A percentile compares a stretch with the other conserved stretches of the same genome.
These are phyloP conservation scores for Skeletonema marinoi DNA, from an alignment of 108 stramenopile species.

Conservation along the genomic window DNA sequence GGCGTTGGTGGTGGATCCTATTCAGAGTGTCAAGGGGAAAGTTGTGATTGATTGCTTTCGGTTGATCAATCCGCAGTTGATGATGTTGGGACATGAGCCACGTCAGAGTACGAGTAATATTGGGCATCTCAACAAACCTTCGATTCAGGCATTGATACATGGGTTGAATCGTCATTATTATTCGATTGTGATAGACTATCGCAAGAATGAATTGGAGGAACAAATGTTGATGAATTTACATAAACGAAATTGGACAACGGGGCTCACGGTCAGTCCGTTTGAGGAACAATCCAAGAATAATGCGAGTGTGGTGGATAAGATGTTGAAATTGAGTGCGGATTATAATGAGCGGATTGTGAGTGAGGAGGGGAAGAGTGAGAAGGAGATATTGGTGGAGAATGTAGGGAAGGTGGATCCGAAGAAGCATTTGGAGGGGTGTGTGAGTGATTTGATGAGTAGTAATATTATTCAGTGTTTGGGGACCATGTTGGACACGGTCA, in stretches of 20 bases:
- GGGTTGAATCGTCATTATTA: constrained; percentile 99
- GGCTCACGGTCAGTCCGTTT: constrained; percentile 84
- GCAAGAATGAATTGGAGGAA: constrained; percentile 99
- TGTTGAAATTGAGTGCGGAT: constrained; percentile 90
- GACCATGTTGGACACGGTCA: constrained; percentile 97
- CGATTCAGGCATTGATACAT: constrained; percentile 98
- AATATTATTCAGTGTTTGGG: constrained; percentile 98
- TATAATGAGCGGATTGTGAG: constrained; percentile 92
- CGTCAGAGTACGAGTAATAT: constrained; percentile 98
- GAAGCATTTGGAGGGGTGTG: constrained; percentile 89
- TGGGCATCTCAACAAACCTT: constrained; percentile 98
- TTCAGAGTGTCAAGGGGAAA: constrained; percentile 99
- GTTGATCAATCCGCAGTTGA: constrained; percentile 96
- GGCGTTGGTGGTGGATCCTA: constrained; percentile 98
- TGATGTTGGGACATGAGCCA: constrained; percentile 98
- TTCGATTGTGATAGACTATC: constrained; percentile 97
- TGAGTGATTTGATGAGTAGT: constrained; percentile 92
- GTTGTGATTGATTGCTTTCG: constrained; percentile 99
- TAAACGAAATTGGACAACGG: constrained; percentile 93
- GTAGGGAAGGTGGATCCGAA: constrained; percentile 99
- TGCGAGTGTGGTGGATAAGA: constrained; percentile 86
- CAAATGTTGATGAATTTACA: constrained; percentile 99
- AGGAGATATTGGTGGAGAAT: constrained; percentile 86
- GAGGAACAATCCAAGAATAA: constrained; percentile 90
- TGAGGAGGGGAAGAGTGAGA: constrained; percentile 85